phyloP scores from a whole-genome alignment of 108 stramenopile genomes.

The Cyclotella baltica region DNA sequence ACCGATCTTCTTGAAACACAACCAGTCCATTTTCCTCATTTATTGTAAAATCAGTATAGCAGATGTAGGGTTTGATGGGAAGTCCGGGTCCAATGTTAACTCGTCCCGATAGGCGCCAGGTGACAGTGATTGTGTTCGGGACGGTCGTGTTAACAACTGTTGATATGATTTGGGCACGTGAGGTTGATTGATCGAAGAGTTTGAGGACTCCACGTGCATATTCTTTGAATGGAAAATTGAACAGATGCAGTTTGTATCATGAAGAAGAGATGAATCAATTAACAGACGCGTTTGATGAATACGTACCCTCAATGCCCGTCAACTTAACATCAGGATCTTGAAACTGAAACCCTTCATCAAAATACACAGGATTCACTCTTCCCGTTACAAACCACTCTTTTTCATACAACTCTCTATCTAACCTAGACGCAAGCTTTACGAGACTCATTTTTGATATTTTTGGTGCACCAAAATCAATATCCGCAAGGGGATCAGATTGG shows the following conservation, averaged over 20 bases:
- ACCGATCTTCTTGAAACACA: constrained; percentile 81
- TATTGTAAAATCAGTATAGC: constrained; percentile 79
- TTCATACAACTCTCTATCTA: constrained; percentile 73
- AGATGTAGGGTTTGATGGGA: constrained; percentile 87
- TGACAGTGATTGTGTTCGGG: constrained; percentile 73
- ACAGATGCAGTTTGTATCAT: not conserved
- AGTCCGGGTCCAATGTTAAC: constrained; percentile 83
- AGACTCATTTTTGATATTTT: constrained; percentile 45
- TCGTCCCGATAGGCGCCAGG: constrained; percentile 80
- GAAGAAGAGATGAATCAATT: not conserved
- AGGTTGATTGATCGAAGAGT: constrained; percentile 74
- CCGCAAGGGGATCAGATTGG: constrained; percentile 13
- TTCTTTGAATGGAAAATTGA: constrained; percentile 31
- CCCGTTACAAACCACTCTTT: constrained; percentile 93
- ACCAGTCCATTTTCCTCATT: constrained; percentile 71
- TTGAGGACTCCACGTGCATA: constrained; percentile 78
- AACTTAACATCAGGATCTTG: constrained; percentile 89
- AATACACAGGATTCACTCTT: constrained; percentile 77
- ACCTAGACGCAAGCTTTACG: constrained; percentile 53
- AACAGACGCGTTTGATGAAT: not conserved
- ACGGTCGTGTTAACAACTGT: constrained; percentile 55
- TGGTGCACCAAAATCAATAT: constrained; percentile 44
- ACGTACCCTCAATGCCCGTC: constrained; percentile 63
- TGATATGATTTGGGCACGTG: constrained; percentile 82
- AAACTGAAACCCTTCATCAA: constrained; percentile 79